Evolutionary conservation across 345 rosid species (phyloP), one percentile per base, ranked within the genome.

Genomic region (Gossypium australe): DNA sequence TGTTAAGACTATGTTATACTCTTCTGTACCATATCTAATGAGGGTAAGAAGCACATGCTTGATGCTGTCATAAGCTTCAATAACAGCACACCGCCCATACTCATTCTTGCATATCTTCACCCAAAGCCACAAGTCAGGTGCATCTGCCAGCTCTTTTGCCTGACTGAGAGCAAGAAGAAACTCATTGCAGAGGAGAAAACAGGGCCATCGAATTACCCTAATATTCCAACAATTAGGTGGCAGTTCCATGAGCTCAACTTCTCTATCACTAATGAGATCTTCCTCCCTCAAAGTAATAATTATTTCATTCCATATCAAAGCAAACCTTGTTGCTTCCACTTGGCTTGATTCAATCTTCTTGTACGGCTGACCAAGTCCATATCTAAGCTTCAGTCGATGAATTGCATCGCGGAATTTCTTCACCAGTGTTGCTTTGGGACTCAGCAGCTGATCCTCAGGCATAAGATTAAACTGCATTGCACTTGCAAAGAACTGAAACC

Each of bases 401-500:
- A 92, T 86, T 44, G 96, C 91, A 79, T 94, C 97, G 2, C 92
- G 87, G 27, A 82, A 77, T 89, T 90, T 94, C 87, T 80, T 92
- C 80, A 90, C 86, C 75, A 92, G 51, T 41, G 93, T 90, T 67
- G 77, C 88, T 73, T 89, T 83, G 43, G 92, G 78, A 71, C 80
- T 73, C 56, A 58, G 68, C 41, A 60, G 74, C 70, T 77, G 89
- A 69, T 90, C 89, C 78, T 86, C 98, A 1, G 98, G 87, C 90
- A 87, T 89, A 66, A 94, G 90, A 83, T 92, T 92, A 81, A 94
- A 94, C 76, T 94, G 98, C 90, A 94, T 53, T 43, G 97, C 97
- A 82, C 93, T 84, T 49, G 98, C 86, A 71, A 94, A 94, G 81
- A 90, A 94, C 87, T 88, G 98, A 85, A 94, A 94, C 78, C 98